Evolutionary conservation across 2,329 filamentous ascomycete species (phyloP), one percentile per base, ranked within the genome.

Genomic region (Lasiodiplodia gonubiensis): DNA sequence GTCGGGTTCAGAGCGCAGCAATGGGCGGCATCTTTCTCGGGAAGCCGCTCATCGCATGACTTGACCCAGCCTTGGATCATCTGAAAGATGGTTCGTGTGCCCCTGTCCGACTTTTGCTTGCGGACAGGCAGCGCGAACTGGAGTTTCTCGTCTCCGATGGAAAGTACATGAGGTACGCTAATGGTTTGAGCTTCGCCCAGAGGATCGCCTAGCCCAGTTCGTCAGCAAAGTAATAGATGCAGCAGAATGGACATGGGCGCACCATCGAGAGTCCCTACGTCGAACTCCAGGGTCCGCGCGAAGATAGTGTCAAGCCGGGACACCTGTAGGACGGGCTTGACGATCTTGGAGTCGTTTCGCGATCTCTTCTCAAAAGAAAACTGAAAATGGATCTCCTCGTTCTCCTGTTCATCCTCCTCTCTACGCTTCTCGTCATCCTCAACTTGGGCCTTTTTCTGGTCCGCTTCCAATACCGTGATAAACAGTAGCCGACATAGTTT

Each of bases 401-500:
- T 18, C 2, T 42, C 35, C 54, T 57, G 54, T 2, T 57, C 42
- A 7, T 30, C 42, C 5, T 49, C n/a, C 12, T 61, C 46, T 21
- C 8, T 63, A 21, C 46, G 30, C 23, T 21, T 37, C 33, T 37
- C 60, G 42, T 52, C 46, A 3, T 27, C n/a, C 30, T 51, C 60
- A 25, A 64, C 46, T 35, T 51, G 57, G 42, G 57, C 39, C 37
- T 25, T 27, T 48, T 57, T 39, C n/a, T 61, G 39, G 23, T 60
- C 33, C n/a, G 46, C 65, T 23, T 61, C 57, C 23, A 61, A 8
- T 11, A 60, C 52, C n/a, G 48, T 52, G 37, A 30, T 27, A 21
- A 27, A 48, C 39, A 67, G 53, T 25, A 61, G 52, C 42, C 37
- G 65, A 51, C 53, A 67, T 49, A 60, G 65, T 46, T 51, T 54